Evolutionary conservation across 2,329 filamentous ascomycete genomes (phyloP).

Genomic region (Xylaria multiplex): DNA sequence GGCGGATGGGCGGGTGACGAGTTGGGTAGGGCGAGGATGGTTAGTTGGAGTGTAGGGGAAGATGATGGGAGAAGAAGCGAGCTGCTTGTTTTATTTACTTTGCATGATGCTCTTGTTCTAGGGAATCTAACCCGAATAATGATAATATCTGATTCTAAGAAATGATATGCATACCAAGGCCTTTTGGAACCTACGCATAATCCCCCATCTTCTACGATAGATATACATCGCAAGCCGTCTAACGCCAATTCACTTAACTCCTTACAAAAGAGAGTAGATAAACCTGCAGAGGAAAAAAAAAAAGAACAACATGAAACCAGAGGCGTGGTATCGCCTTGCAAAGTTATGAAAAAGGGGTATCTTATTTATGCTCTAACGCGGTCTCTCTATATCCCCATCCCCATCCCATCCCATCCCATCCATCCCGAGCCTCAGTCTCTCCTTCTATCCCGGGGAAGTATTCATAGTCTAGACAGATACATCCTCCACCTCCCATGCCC

Average conservation of each 20-base stretch:
- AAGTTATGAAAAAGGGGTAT: conserved; percentile 14
- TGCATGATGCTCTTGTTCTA: too few species aligned
- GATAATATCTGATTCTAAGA: not conserved
- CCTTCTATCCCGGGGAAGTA: too few species aligned
- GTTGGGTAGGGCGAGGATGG: too few species aligned
- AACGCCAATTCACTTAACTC: not conserved
- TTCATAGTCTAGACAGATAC: too few species aligned
- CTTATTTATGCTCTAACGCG: conserved; percentile 3
- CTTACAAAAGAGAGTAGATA: not conserved
- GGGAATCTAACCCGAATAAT: not conserved
- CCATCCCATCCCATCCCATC: not conserved
- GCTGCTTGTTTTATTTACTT: too few species aligned
- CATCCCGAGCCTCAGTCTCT: not conserved
- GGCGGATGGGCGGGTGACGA: too few species aligned
- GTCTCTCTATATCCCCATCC: not conserved
- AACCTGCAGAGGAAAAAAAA: not conserved
- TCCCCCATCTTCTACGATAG: not conserved
- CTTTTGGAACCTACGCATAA: too few species aligned
- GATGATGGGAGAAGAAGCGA: too few species aligned
- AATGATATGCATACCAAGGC: not conserved
- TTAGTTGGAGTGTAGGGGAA: too few species aligned
- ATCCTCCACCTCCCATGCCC: too few species aligned
- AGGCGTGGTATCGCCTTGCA: not conserved
- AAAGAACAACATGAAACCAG: not conserved
- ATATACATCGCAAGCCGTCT: not conserved